Percentiles rank a stretch among this genome's conserved stretches.
These are phyloP conservation scores for Theobroma cacao DNA, from an alignment of 345 rosid species.

Conservation along the genomic window DNA sequence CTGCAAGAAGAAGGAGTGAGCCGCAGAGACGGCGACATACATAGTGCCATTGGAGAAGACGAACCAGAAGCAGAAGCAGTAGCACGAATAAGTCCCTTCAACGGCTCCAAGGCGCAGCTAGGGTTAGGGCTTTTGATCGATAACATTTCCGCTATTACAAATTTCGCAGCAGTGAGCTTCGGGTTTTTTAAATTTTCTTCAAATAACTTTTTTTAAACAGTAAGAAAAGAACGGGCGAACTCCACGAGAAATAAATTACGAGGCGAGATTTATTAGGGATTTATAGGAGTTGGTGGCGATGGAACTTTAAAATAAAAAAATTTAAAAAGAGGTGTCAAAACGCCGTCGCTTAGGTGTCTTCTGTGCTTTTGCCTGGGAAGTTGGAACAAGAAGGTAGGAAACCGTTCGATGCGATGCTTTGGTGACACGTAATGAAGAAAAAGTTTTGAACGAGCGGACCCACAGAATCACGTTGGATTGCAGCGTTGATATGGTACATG, in stretches of 20 bases:
- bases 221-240: not conserved
- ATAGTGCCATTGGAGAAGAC: constrained; percentile 16
- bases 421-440: constrained; percentile 1
- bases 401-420: not conserved
- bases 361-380: not conserved
- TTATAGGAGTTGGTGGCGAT: not conserved
- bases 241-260: too few species aligned
- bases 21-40: constrained; percentile 20
- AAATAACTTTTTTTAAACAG: too few species aligned
- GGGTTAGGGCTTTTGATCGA: constrained; percentile 39
- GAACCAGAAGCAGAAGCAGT: too few species aligned
- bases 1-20: constrained; percentile 17
- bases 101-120: constrained; percentile 8
- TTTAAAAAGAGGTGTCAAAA: not conserved
- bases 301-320: not conserved
- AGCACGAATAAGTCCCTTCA: constrained; percentile 21
- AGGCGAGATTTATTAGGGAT: not conserved
- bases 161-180: not conserved
- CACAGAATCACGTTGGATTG: not conserved
- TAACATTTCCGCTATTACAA: constrained; percentile 11
- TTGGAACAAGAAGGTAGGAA: not conserved
- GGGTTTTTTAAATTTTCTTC: not conserved
- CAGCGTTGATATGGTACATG: not conserved
- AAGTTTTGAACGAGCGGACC: not conserved
- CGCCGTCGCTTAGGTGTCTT: not conserved